phyloP scores from a whole-genome alignment of 2,329 filamentous ascomycete genomes.

The Nemania abortiva region DNA sequence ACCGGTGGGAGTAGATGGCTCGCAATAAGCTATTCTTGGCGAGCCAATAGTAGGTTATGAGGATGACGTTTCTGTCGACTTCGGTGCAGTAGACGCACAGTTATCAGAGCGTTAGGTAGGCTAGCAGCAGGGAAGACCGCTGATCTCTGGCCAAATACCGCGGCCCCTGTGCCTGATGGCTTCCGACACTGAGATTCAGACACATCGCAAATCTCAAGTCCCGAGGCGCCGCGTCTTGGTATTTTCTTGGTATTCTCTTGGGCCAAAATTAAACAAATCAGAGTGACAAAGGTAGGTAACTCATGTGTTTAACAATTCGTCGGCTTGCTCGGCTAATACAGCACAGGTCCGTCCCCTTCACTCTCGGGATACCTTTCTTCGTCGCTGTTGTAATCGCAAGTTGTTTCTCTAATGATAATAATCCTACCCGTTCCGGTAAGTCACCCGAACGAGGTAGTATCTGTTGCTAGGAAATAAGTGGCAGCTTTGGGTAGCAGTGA shows the following conservation, averaged over 20 bases:
- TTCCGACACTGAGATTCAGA: conserved; percentile 1
- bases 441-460: neutral
- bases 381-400: neutral
- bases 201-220: conserved; percentile 5
- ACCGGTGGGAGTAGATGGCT: neutral
- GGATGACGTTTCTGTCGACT: neutral
- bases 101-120: neutral
- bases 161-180: neutral
- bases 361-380: neutral
- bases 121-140: conserved; percentile 4
- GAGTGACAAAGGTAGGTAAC: neutral
- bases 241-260: conserved; percentile 5
- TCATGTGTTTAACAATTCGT: neutral
- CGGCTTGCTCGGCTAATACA: neutral
- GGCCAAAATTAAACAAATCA: neutral
- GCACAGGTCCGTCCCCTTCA: neutral
- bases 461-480: neutral
- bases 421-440: neutral
- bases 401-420: neutral
- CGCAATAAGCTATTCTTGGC: neutral
- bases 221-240: conserved; percentile 1
- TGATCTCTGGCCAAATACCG: neutral
- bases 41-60: neutral
- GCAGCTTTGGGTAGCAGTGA: neutral
- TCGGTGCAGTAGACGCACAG: neutral